A percentile compares a stretch with the other conserved stretches of the same genome.
phyloP scores from a whole-genome alignment of 352 stramenopile genomes.

The Globisporangium solare region DNA sequence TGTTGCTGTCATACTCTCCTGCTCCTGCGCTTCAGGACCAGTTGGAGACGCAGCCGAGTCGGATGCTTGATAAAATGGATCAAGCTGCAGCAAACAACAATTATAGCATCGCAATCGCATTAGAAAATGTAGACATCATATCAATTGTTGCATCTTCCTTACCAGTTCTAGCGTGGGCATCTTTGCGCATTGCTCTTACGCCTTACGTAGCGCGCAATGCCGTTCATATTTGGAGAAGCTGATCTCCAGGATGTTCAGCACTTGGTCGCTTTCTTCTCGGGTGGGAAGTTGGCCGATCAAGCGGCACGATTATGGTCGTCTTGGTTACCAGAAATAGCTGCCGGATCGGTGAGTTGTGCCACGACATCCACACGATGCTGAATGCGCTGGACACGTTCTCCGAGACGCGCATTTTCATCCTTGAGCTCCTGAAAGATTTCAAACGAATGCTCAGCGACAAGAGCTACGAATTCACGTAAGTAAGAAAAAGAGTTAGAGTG shows the following conservation, averaged over 20 bases:
- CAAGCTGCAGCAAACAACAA: conserved; percentile 18
- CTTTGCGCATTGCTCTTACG: conserved; percentile 33
- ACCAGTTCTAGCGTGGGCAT: conserved; percentile 43
- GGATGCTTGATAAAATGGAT: conserved; percentile 24
- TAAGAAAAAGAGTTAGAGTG: background rate
- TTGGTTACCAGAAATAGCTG: conserved; percentile 2
- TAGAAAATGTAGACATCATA: background rate
- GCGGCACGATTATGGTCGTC: background rate
- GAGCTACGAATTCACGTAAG: conserved; percentile 17
- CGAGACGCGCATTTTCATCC: conserved; percentile 25
- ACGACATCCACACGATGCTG: conserved; percentile 27
- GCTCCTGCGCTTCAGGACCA: too few species aligned
- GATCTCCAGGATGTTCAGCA: conserved; percentile 16
- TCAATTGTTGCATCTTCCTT: background rate
- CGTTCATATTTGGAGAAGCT: conserved; percentile 6
- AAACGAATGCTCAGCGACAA: conserved; percentile 41
- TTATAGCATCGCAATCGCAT: background rate
- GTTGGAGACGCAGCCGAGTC: background rate
- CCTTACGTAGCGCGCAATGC: conserved; percentile 17
- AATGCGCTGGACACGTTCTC: conserved; percentile 25
- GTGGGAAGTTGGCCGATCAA: conserved; percentile 18
- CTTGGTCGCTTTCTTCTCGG: conserved; percentile 20
- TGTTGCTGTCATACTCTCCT: background rate
- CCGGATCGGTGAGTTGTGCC: conserved; percentile 17
- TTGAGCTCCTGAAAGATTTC: conserved; percentile 50